These are phyloP conservation scores for Sarcocystis neurona DNA, from an alignment of 169 alveolate species.

Conservation along the genomic window DNA sequence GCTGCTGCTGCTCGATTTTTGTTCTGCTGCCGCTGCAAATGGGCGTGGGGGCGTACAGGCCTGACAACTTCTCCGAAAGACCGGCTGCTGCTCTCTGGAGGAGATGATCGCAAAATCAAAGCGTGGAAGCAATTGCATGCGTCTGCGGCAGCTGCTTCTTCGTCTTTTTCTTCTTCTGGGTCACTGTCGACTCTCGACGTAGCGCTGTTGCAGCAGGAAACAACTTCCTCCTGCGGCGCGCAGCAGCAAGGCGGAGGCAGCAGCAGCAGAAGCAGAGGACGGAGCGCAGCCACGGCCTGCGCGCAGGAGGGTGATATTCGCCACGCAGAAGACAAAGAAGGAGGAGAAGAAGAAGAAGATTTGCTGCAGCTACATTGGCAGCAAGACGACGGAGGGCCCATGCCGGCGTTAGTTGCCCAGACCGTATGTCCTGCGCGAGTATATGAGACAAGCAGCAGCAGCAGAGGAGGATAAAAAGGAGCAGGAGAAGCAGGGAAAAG, in stretches of 20 bases:
- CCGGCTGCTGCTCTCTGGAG: conserved; percentile 82
- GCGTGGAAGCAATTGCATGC: conserved; percentile 73
- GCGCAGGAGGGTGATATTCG: too few relatives aligned
- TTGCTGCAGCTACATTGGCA: too few relatives aligned
- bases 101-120: conserved; percentile 90
- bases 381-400: too few relatives aligned
- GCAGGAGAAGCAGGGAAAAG: neutral
- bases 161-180: too few relatives aligned
- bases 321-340: too few relatives aligned
- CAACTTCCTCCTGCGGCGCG: neutral
- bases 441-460: neutral
- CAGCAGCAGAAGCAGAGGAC: neutral
- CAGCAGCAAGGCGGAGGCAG: neutral
- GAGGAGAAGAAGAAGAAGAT: too few relatives aligned
- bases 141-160: conserved; percentile 70
- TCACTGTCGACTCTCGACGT: conserved; percentile 22
- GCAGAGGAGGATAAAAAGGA: neutral
- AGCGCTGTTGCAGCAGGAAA: neutral
- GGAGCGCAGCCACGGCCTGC: neutral
- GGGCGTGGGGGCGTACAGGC: conserved; percentile 71
- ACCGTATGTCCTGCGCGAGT: neutral
- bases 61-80: conserved; percentile 78
- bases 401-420: neutral
- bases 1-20: neutral
- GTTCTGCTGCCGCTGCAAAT: neutral